Percentiles rank a stretch among this genome's conserved stretches.
Evolutionary conservation across 75 land plant species (phyloP).

Genomic region (Pseudotsuga menziesii): DNA sequence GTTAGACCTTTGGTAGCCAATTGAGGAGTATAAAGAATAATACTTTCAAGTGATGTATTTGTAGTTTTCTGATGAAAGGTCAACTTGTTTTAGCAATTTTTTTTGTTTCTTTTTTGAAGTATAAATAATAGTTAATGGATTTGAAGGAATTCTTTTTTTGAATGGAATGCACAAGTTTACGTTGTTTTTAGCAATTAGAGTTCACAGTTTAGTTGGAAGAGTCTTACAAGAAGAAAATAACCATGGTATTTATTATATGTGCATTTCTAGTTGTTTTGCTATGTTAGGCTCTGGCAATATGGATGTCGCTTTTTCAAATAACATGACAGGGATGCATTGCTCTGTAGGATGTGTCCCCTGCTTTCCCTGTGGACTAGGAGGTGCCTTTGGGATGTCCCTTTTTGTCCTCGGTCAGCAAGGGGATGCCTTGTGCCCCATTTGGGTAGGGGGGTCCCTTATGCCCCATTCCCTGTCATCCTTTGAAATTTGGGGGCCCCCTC

Average conservation of each 20-base stretch:
- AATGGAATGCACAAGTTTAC: background rate
- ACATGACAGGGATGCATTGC: too few species aligned
- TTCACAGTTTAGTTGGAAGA: slow-evolving; percentile 3
- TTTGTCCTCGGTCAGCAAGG: too few species aligned
- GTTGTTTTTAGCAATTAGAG: background rate
- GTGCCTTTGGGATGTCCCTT: too few species aligned
- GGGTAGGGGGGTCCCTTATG: too few species aligned
- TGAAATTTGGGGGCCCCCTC: too few species aligned
- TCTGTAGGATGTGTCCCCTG: too few species aligned
- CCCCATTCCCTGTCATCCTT: too few species aligned
- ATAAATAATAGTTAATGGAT: background rate
- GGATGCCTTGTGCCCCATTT: too few species aligned
- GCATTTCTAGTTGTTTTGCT: background rate
- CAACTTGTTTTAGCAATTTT: background rate
- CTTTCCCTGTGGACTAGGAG: too few species aligned
- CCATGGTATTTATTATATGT: background rate
- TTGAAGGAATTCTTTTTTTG: background rate
- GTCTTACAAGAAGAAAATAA: background rate
- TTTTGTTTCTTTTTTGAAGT: background rate
- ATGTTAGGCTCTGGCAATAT: background rate
- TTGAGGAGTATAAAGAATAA: background rate
- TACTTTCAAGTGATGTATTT: background rate
- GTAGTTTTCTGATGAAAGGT: background rate
- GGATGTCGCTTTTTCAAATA: too few species aligned
- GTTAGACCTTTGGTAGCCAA: background rate